Conservation (phyloP, 805 yeast genomes). For the Spathaspora passalidarum region DNA sequence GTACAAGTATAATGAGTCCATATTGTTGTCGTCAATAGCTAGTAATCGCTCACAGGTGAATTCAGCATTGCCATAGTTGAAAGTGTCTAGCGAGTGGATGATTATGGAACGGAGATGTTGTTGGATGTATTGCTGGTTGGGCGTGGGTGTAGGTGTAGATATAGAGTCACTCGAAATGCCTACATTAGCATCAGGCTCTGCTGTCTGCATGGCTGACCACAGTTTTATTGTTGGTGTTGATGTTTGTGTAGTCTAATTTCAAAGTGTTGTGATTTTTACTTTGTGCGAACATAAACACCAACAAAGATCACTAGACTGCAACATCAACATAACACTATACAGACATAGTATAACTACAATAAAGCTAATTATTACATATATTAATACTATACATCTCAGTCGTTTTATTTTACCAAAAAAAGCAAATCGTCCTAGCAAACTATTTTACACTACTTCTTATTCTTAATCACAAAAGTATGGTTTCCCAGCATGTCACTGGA, state of each 20-base stretch:
- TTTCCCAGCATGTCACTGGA: constrained; percentile 39
- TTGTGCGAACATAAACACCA: no score
- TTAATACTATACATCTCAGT: no score
- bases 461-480: constrained; percentile 34
- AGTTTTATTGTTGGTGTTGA: neutral
- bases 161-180: neutral
- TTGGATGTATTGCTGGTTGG: constrained; percentile 19
- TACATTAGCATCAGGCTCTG: neutral
- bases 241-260: neutral
- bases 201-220: neutral
- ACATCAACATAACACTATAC: no score
- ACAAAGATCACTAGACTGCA: no score
- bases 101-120: constrained; percentile 55
- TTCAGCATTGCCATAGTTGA: constrained; percentile 70
- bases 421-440: neutral
- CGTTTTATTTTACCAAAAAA: no score
- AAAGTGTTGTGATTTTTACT: no score
- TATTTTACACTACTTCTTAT: constrained; percentile 20
- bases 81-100: constrained; percentile 71
- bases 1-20: constrained; percentile 65
- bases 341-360: no score
- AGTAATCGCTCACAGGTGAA: constrained; percentile 80
- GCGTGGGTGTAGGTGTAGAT: neutral
- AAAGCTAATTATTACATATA: no score
- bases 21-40: constrained; percentile 54